A percentile compares a stretch with the other conserved stretches of the same genome.
These are phyloP conservation scores for Pelargonium citronellum DNA, from an alignment of 441 rosid species.

Conservation along the genomic window DNA sequence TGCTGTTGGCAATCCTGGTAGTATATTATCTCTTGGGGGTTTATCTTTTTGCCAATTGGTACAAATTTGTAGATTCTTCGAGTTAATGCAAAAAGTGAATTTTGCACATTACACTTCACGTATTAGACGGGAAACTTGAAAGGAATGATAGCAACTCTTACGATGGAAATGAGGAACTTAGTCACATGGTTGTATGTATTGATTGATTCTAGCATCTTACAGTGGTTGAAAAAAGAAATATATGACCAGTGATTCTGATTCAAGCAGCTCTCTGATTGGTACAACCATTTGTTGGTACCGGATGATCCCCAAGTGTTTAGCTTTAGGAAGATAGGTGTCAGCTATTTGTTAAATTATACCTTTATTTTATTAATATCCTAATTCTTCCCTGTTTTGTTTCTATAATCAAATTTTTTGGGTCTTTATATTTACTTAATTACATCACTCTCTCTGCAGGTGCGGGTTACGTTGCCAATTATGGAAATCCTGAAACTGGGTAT, in stretches of 20 bases:
- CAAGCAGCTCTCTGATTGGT: neutral
- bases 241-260: neutral
- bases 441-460: slow-evolving; percentile 36
- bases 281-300: neutral
- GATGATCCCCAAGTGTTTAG: neutral
- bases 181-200: neutral
- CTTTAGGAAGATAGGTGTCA: neutral
- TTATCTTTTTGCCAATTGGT: slow-evolving; percentile 4
- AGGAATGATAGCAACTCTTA: neutral
- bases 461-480: slow-evolving; percentile 49
- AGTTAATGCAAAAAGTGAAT: too few species aligned
- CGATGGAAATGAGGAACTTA: neutral
- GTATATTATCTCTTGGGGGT: slow-evolving; percentile 21
- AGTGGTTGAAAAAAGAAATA: neutral
- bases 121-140: too few species aligned
- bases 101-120: too few species aligned
- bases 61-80: neutral
- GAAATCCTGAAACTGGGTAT: slow-evolving; percentile 65
- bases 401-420: neutral
- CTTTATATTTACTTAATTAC: neutral
- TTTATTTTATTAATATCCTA: neutral
- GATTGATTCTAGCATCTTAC: neutral
- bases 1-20: slow-evolving; percentile 61
- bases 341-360: neutral
- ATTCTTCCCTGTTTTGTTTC: neutral